A percentile compares a stretch with the other conserved stretches of the same genome.
Conservation (phyloP, 306 rosid species). For the Acacia crassicarpa region DNA sequence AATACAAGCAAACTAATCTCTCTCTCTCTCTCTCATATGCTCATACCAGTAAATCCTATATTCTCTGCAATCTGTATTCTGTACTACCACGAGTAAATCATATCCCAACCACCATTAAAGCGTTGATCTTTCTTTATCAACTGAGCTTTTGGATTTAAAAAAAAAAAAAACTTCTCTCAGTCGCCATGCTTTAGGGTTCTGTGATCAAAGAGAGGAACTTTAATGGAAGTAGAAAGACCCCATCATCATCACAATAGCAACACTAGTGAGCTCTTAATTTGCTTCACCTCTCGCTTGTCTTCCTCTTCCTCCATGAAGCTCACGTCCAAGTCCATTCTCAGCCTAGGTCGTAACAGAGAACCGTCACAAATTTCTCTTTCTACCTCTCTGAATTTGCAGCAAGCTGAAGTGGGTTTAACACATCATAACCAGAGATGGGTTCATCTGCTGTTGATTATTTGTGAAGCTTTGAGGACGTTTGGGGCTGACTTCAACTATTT, state of each 20-base stretch:
- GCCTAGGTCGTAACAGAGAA: constrained; percentile 52
- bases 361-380: constrained; percentile 60
- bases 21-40: neutral
- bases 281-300: constrained; percentile 67
- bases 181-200: constrained; percentile 19
- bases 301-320: constrained; percentile 58
- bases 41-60: neutral
- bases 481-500: constrained; percentile 79
- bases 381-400: constrained; percentile 51
- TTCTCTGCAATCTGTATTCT: neutral
- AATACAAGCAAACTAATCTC: neutral
- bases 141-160: neutral
- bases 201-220: neutral
- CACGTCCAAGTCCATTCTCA: constrained; percentile 61
- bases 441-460: constrained; percentile 80
- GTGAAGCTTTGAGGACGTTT: constrained; percentile 79
- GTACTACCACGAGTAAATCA: neutral
- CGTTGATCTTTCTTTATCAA: constrained; percentile 33
- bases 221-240: constrained; percentile 53
- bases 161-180: constrained; percentile 1
- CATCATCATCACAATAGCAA: constrained; percentile 25
- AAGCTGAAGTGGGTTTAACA: constrained; percentile 45
- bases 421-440: constrained; percentile 86
- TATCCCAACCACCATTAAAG: constrained; percentile 31
- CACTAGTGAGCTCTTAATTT: constrained; percentile 58